phyloP scores from a whole-genome alignment of 2,329 filamentous ascomycete genomes.

The Metarhizium rileyi region DNA sequence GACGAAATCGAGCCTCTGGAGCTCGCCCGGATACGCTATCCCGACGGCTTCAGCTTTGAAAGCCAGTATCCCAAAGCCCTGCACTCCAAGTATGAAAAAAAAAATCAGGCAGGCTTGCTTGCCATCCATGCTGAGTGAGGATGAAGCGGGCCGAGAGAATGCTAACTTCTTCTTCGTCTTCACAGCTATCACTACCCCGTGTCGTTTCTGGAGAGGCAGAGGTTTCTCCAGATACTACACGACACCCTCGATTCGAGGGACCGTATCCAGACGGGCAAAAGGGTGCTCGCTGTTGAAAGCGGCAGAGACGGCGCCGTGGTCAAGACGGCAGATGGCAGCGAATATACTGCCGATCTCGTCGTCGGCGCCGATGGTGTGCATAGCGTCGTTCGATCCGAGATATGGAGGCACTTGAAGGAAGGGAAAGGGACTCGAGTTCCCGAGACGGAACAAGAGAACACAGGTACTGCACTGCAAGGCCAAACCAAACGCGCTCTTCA shows the following conservation, averaged over 20 bases:
- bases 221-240: slow-evolving; percentile 24
- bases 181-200: slow-evolving; percentile 19
- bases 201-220: slow-evolving; percentile 25
- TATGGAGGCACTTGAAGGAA: slow-evolving; percentile 15
- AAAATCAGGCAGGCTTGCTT: neutral
- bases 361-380: slow-evolving; percentile 34
- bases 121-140: too few relatives aligned
- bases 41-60: slow-evolving; percentile 7
- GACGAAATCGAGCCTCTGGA: slow-evolving; percentile 8
- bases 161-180: neutral
- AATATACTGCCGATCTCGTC: slow-evolving; percentile 26
- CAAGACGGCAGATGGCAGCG: slow-evolving; percentile 22
- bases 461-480: slow-evolving; percentile 5
- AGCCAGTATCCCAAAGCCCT: slow-evolving; percentile 7
- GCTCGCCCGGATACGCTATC: slow-evolving; percentile 5
- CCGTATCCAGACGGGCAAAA: slow-evolving; percentile 11
- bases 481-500: too few relatives aligned
- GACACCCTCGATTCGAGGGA: slow-evolving; percentile 20
- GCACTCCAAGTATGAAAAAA: slow-evolving; percentile 3
- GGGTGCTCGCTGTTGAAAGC: slow-evolving; percentile 9
- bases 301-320: slow-evolving; percentile 12
- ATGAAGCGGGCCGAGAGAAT: too few relatives aligned
- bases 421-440: slow-evolving; percentile 2
- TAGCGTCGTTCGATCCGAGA: slow-evolving; percentile 17
- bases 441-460: slow-evolving; percentile 12